These are phyloP conservation scores for Beauveria varroae DNA, from an alignment of 2,329 filamentous ascomycete species.

Conservation along the genomic window DNA sequence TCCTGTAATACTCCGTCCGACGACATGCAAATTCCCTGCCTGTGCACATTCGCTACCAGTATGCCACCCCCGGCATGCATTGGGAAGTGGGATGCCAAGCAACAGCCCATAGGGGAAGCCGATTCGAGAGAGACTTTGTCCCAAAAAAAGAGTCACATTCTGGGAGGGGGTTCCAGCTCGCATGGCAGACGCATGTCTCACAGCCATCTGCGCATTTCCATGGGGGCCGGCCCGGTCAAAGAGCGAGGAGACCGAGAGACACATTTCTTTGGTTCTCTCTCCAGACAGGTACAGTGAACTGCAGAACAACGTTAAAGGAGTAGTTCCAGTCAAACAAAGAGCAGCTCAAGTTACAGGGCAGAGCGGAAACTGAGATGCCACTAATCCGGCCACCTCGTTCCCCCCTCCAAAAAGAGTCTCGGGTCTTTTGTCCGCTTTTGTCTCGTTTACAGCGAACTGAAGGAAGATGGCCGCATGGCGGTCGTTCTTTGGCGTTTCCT, in stretches of 20 bases:
- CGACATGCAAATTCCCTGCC: neutral
- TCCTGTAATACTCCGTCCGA: neutral
- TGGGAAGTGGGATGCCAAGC: slow-evolving; percentile 2
- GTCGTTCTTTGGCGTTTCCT: neutral
- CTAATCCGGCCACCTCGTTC: neutral
- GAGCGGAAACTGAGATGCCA: neutral
- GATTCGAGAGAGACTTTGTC: neutral
- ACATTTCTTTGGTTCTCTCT: neutral
- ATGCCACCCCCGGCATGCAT: neutral
- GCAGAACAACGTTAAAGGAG: neutral
- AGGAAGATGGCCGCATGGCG: neutral
- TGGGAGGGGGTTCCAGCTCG: slow-evolving; percentile 2
- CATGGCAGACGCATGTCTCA: slow-evolving; percentile 10
- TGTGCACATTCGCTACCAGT: neutral
- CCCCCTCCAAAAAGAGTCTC: neutral
- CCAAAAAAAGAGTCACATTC: slow-evolving; percentile 7
- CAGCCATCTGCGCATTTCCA: slow-evolving; percentile 1
- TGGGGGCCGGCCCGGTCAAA: neutral
- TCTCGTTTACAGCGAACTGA: neutral
- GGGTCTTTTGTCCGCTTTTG: neutral
- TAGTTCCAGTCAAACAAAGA: neutral
- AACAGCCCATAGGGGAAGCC: neutral
- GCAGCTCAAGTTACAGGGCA: too few species aligned
- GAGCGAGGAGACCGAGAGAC: neutral
- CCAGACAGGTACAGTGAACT: neutral